These are phyloP conservation scores for Sordariomycetes sp. DNA, from an alignment of 2,329 filamentous ascomycete species.

Conservation along the genomic window DNA sequence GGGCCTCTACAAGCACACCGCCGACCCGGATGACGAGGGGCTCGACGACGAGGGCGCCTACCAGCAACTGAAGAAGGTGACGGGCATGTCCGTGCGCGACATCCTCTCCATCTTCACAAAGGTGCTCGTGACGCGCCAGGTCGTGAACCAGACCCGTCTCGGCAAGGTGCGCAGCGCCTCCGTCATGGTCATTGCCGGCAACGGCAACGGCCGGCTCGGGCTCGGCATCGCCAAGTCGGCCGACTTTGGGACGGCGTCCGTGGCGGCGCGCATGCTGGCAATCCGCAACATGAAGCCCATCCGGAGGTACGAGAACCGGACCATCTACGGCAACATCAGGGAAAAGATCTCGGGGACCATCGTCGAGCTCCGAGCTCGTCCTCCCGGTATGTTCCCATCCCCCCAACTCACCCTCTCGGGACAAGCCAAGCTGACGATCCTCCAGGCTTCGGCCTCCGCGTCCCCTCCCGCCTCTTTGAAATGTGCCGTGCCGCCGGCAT, in stretches of 20 bases:
- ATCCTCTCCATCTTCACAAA: slow-evolving; percentile 54
- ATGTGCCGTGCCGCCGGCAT: slow-evolving; percentile 84
- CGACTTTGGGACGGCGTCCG: slow-evolving; percentile 54
- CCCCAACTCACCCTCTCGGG: not conserved
- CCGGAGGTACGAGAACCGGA: slow-evolving; percentile 79
- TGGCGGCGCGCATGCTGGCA: slow-evolving; percentile 69
- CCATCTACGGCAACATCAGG: slow-evolving; percentile 76
- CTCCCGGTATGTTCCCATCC: slow-evolving; percentile 59
- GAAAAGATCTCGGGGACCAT: slow-evolving; percentile 83
- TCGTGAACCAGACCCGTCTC: slow-evolving; percentile 90
- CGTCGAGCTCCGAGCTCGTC: slow-evolving; percentile 69
- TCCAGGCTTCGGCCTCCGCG: slow-evolving; percentile 84
- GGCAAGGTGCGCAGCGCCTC: slow-evolving; percentile 80
- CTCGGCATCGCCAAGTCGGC: slow-evolving; percentile 84
- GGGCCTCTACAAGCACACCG: slow-evolving; percentile 35
- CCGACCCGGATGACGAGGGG: slow-evolving; percentile 38
- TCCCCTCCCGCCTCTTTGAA: slow-evolving; percentile 86
- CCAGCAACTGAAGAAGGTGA: slow-evolving; percentile 41
- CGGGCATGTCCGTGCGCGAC: slow-evolving; percentile 40
- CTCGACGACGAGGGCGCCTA: slow-evolving; percentile 39
- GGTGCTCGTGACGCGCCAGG: slow-evolving; percentile 60
- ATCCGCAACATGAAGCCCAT: slow-evolving; percentile 93
- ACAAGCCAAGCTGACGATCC: slow-evolving; percentile 5
- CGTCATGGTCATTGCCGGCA: slow-evolving; percentile 72
- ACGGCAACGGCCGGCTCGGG: slow-evolving; percentile 75